Evolutionary conservation across 2,329 filamentous ascomycete genomes (phyloP).

Genomic region (Magnaporthiopsis poae): DNA sequence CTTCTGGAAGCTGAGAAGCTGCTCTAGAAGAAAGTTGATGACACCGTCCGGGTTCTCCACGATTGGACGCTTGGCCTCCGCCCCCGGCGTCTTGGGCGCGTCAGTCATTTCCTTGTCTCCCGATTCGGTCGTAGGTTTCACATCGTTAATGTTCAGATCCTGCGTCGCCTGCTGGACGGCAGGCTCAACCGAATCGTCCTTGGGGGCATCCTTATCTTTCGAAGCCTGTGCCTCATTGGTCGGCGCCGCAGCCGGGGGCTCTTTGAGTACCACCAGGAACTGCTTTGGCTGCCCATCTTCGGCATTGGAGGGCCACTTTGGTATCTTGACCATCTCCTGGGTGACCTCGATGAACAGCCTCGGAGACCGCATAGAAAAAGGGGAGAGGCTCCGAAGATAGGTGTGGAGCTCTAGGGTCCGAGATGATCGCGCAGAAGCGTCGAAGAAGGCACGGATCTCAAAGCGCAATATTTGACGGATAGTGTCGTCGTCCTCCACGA

Average conservation of each 20-base stretch:
- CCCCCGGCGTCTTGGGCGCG: constrained; percentile 46
- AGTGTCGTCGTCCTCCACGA: constrained; percentile 86
- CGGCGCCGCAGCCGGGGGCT: constrained; percentile 18
- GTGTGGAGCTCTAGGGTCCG: constrained; percentile 58
- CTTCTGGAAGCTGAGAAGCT: constrained; percentile 83
- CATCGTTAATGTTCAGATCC: constrained; percentile 38
- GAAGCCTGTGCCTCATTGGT: not conserved
- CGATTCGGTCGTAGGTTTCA: constrained; percentile 52
- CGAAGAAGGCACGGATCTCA: constrained; percentile 74
- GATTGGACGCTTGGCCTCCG: constrained; percentile 69
- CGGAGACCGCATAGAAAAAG: constrained; percentile 70
- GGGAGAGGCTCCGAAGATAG: constrained; percentile 69
- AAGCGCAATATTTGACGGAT: constrained; percentile 84
- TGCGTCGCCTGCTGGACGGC: constrained; percentile 34
- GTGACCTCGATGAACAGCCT: constrained; percentile 79
- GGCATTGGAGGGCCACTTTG: constrained; percentile 39
- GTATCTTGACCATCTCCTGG: constrained; percentile 71
- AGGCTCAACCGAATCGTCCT: constrained; percentile 33
- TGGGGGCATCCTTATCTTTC: constrained; percentile 11
- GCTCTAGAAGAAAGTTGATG: constrained; percentile 85
- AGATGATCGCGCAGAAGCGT: constrained; percentile 43
- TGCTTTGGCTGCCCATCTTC: constrained; percentile 21
- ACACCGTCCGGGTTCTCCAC: constrained; percentile 91
- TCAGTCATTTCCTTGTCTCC: constrained; percentile 53
- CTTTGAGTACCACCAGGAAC: constrained; percentile 34